Conservation (phyloP, 345 rosid species). For the Salix viminalis region DNA sequence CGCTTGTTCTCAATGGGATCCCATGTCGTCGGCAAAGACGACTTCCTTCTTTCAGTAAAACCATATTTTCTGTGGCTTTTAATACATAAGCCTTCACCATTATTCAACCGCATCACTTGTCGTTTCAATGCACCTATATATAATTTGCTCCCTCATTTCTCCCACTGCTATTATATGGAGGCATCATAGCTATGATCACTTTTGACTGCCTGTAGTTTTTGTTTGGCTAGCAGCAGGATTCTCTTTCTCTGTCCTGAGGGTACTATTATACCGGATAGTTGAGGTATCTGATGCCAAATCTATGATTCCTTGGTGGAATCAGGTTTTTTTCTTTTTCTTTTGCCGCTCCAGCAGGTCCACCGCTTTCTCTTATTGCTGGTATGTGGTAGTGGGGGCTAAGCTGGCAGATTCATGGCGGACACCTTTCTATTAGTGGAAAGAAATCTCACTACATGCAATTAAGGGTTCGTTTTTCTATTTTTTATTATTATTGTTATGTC, state of each 20-base stretch:
- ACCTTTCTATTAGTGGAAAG: constrained; percentile 38
- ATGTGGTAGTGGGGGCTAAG: constrained; percentile 24
- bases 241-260: neutral
- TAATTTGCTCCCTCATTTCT: neutral
- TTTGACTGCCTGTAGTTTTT: too few species aligned
- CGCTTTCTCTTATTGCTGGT: constrained; percentile 17
- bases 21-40: neutral
- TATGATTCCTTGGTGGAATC: neutral
- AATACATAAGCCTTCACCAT: neutral
- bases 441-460: constrained; percentile 8
- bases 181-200: too few species aligned
- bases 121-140: neutral
- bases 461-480: neutral
- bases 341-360: constrained; percentile 27
- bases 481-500: neutral
- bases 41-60: neutral
- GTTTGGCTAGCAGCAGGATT: neutral
- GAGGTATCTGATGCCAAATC: constrained; percentile 1
- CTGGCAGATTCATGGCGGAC: constrained; percentile 22
- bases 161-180: neutral
- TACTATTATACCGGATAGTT: neutral
- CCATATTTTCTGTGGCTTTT: neutral
- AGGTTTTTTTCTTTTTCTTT: neutral
- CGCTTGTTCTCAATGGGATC: constrained; percentile 6
- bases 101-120: neutral